phyloP scores from a whole-genome alignment of 2,329 filamentous ascomycete species.

The Neocucurbitaria cava region DNA sequence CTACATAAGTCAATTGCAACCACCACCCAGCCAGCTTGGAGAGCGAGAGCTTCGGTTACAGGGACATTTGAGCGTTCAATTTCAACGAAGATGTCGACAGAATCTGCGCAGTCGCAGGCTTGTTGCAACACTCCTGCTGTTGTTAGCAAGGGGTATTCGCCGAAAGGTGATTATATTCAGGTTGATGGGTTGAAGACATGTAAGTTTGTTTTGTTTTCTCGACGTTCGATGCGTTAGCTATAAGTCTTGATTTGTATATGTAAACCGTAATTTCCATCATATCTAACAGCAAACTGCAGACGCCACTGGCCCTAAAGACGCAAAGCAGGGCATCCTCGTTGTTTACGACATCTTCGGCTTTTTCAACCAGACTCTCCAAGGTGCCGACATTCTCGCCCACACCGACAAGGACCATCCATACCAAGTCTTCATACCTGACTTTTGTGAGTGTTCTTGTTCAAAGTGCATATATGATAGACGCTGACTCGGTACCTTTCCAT shows the following conservation, averaged over 20 bases:
- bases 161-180: conserved; percentile 65
- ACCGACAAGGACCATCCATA: conserved; percentile 74
- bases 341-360: conserved; percentile 70
- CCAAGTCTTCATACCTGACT: conserved; percentile 89
- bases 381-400: conserved; percentile 67
- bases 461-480: background rate
- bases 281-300: conserved; percentile 46
- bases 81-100: conserved; percentile 38
- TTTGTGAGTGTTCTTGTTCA: conserved; percentile 55
- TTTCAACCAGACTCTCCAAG: conserved; percentile 68
- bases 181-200: conserved; percentile 69
- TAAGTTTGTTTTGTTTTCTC: conserved; percentile 35
- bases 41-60: background rate
- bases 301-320: conserved; percentile 62
- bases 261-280: too few species aligned
- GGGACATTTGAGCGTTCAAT: background rate
- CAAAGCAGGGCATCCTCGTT: conserved; percentile 64
- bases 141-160: conserved; percentile 58
- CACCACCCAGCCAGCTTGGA: background rate
- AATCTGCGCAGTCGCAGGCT: conserved; percentile 47
- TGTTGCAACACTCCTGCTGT: conserved; percentile 60
- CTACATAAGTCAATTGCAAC: conserved; percentile 20
- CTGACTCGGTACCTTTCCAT: background rate
- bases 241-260: too few species aligned
- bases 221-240: background rate